Evolutionary conservation across 805 yeast species (phyloP), one percentile per base, ranked within the genome.

Genomic region (Candida khao-thaluensis): DNA sequence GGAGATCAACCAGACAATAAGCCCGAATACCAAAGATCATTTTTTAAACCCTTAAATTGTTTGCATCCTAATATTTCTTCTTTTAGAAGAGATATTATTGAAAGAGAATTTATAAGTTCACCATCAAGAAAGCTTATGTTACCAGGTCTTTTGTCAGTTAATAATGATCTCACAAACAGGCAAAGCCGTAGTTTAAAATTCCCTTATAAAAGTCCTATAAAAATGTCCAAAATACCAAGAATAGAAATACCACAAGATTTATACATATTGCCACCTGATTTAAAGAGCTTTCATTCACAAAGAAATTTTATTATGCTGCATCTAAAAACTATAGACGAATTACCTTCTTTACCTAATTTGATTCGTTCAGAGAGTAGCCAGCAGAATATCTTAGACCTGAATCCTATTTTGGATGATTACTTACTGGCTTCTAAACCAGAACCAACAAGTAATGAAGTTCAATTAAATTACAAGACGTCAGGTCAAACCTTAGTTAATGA

Each of bases 301-400:
- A 20, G 20, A 10, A 31, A 21, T 7, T 31, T 31, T 18, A 31
- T 31, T 21, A 14, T 31, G 26, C 26, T 9, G n/a, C 35, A 31
- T 21, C 12, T 31, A 11, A 21, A 22, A 21, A 18, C 26, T 3
- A 31, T 31, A 12, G 20, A 31, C n/a, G 35, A 31, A 12, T 21
- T 31, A 31, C 35, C 35, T 11, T 5, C 3, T 4, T 8, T 31
- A 16, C 32, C 32, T 7, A 26, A 21, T 14, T 9, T 21, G 4
- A 3, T 20, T 3, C 20, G 24, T 3, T 30, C 34, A 7, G 17
- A 28, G 10, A 28, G 21, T 15, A 28, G 20, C 17, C 15, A 17
- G 15, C 25, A 30, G 9, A 22, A 22, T 22, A 10, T 22, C 7
- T 8, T 8, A 7, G 9, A 22, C 7, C 24, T 22, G 24, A 25